Evolutionary conservation across 306 rosid species (phyloP).

Genomic region (Pyrus betulifolia): DNA sequence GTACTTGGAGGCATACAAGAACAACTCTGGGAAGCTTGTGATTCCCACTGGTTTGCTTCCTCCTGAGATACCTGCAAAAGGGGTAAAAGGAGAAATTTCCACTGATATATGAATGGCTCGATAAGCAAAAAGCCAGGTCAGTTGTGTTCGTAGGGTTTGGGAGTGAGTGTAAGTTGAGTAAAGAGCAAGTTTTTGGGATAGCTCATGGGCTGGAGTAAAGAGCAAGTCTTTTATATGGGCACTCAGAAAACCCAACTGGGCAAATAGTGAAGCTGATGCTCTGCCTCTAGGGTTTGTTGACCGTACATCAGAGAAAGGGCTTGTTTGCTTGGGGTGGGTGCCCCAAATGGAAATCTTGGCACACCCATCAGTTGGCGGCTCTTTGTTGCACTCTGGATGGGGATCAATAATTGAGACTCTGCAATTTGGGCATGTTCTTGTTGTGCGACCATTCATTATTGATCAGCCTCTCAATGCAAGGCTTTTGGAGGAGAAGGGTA

Average conservation of each 20-base stretch:
- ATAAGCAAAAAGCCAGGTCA: slow-evolving; percentile 19
- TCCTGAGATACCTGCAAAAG: neutral
- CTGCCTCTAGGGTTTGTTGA: slow-evolving; percentile 25
- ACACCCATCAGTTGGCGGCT: slow-evolving; percentile 37
- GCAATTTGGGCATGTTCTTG: slow-evolving; percentile 32
- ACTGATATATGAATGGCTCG: slow-evolving; percentile 31
- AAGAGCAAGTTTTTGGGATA: too few relatives aligned
- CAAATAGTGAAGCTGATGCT: slow-evolving; percentile 9
- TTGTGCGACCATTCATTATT: slow-evolving; percentile 22
- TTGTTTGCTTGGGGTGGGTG: slow-evolving; percentile 23
- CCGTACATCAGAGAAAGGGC: slow-evolving; percentile 20
- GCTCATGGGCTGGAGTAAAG: too few relatives aligned
- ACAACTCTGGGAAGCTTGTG: slow-evolving; percentile 20
- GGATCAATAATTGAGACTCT: slow-evolving; percentile 36
- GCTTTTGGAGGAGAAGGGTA: slow-evolving; percentile 25
- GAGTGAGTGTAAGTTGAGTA: slow-evolving; percentile 21
- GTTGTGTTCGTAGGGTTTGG: slow-evolving; percentile 39
- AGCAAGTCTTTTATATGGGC: neutral
- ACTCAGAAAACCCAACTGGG: slow-evolving; percentile 35
- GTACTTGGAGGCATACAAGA: slow-evolving; percentile 6
- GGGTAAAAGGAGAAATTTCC: neutral
- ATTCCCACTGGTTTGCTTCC: slow-evolving; percentile 37
- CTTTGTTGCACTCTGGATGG: slow-evolving; percentile 43
- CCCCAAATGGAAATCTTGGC: slow-evolving; percentile 31
- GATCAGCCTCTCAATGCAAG: slow-evolving; percentile 43